These are phyloP conservation scores for Mrakiaceae sp. DNA, from an alignment of 1,284 basidiomycete genomes.

Conservation along the genomic window DNA sequence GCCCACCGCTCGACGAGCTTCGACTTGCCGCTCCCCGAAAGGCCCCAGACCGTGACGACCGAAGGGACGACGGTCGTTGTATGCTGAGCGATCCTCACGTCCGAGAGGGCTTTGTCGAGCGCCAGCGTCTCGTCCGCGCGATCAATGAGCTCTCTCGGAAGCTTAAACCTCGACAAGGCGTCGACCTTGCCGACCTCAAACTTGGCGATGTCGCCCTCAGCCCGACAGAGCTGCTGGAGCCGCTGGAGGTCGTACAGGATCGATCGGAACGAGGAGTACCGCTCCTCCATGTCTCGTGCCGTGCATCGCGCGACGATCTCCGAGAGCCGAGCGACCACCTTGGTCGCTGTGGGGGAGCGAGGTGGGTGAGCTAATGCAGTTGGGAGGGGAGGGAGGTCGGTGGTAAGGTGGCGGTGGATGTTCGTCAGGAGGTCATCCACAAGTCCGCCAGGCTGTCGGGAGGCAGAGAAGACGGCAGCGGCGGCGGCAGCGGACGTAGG, in stretches of 20 bases:
- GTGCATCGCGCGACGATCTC: constrained; percentile 30
- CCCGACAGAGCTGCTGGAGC: constrained; percentile 22
- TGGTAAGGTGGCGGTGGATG: not conserved
- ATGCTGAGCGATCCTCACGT: not conserved
- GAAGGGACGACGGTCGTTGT: not conserved
- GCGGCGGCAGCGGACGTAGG: not conserved
- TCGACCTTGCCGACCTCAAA: constrained; percentile 29
- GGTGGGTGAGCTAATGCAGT: not conserved
- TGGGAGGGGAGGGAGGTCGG: not conserved
- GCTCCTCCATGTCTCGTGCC: constrained; percentile 25
- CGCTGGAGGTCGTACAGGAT: constrained; percentile 28
- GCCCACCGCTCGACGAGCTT: constrained; percentile 27
- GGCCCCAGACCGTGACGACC: constrained; percentile 26
- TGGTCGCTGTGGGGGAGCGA: not conserved
- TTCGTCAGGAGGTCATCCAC: not conserved
- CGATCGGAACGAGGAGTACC: constrained; percentile 26
- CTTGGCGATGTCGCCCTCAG: constrained; percentile 22
- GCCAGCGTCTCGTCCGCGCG: constrained; percentile 22
- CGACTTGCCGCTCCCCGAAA: constrained; percentile 29
- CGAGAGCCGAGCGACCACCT: constrained; percentile 17
- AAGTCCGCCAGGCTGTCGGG: not conserved
- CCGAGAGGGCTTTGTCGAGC: constrained; percentile 15
- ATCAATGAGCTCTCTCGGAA: constrained; percentile 23
- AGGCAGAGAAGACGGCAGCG: not conserved
- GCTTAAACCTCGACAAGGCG: constrained; percentile 23